These are phyloP conservation scores for Chytridium lagenaria DNA, from an alignment of 371 early-diverging fungal genomes.

Conservation along the genomic window DNA sequence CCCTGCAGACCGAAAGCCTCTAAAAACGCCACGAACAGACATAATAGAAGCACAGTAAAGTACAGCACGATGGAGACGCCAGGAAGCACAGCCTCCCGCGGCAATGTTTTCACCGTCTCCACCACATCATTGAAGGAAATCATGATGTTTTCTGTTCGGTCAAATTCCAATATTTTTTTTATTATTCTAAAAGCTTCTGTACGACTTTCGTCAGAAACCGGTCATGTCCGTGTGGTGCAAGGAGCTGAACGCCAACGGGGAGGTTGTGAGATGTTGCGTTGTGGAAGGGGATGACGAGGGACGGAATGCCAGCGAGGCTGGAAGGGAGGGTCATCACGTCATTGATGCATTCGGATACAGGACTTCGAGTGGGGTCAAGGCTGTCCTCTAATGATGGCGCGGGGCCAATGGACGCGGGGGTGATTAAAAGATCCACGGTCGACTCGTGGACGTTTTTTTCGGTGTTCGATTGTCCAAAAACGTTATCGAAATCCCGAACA, in stretches of 20 bases:
- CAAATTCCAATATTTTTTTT: neutral
- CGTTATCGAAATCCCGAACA: constrained; percentile 77
- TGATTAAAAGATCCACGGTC: constrained; percentile 70
- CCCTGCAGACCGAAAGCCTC: constrained; percentile 25
- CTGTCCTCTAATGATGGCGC: constrained; percentile 63
- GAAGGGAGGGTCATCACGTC: constrained; percentile 92
- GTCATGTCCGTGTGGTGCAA: constrained; percentile 85
- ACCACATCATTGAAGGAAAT: too few relatives aligned
- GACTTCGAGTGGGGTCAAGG: constrained; percentile 11
- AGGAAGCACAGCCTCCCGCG: neutral
- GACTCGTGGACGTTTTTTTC: neutral
- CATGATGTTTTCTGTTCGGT: too few relatives aligned
- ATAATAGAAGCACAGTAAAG: constrained; percentile 22
- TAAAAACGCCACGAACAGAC: constrained; percentile 23
- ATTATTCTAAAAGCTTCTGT: neutral
- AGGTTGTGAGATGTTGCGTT: constrained; percentile 38
- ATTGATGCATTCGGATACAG: constrained; percentile 68
- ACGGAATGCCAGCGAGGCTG: constrained; percentile 83
- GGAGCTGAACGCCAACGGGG: constrained; percentile 82
- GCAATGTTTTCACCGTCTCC: too few relatives aligned
- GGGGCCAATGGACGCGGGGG: constrained; percentile 71
- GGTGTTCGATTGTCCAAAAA: constrained; percentile 66
- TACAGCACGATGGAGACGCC: constrained; percentile 25
- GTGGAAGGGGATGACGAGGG: constrained; percentile 65
- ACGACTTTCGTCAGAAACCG: neutral